Evolutionary conservation across 306 rosid species (phyloP), one percentile per base, ranked within the genome.

Genomic region (Cyamopsis tetragonoloba): DNA sequence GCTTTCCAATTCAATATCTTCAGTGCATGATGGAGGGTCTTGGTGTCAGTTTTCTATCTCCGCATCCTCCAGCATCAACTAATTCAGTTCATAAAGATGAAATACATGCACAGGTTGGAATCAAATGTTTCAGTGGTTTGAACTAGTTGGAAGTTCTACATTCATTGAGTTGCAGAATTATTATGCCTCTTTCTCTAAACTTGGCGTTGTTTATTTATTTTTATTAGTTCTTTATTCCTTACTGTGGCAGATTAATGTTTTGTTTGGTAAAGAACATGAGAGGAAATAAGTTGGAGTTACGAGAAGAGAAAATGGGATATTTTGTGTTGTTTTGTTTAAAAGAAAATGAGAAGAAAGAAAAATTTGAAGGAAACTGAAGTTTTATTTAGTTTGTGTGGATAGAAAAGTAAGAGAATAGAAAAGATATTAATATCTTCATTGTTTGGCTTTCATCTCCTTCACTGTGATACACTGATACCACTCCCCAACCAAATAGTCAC

Each of bases 1-100:
- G n/a, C 32, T 62, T 73, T 44, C 83, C 50, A 59, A 44, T 42
- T 79, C 24, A 13, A 70, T 73, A 73, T 54, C 53, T 70, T 72
- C 69, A 88, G 95, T 88, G 91, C 74, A 62, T 62, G 75, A 65
- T 70, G 72, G 91, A 88, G 80, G 89, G 95, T 62, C 91, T 88
- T 58, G 66, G 73, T 61, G 62, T 80, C 38, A 78, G 43, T 75
- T 88, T 81, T 70, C 95, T 79, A 69, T 70, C 79, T 7, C 78
- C 70, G 26, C 76, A 83, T 31, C 69, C 79, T 55, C 74, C 82
- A 26, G 80, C 73, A 59, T 63, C 87, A 10, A 53, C 70, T 43
- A 78, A 78, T 79, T 77, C 75, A 51, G 41, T 28, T 26, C 87
- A 77, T 84, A 88, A 77, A 27, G 95, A 85, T 72, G 95, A 88